Evolutionary conservation across 352 stramenopile genomes (phyloP).

Genomic region (Blastocystis sp.): DNA sequence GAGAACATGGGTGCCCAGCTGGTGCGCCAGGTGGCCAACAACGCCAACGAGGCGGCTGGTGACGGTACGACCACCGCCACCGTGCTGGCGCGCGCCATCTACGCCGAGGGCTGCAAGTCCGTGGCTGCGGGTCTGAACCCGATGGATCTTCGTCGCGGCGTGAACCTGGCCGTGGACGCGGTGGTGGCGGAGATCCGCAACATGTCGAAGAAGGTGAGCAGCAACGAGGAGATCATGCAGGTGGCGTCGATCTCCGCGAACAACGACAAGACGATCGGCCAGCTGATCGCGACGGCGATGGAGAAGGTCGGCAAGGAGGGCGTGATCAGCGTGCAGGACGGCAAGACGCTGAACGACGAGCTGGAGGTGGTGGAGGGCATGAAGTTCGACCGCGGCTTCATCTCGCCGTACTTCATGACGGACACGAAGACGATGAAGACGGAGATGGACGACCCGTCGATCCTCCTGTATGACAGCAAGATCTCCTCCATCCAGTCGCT

Average conservation of each 20-base stretch:
- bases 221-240: slow-evolving; percentile 97
- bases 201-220: slow-evolving; percentile 92
- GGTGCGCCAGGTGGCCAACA: slow-evolving; percentile 86
- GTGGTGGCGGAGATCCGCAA: slow-evolving; percentile 89
- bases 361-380: slow-evolving; percentile 99
- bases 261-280: slow-evolving; percentile 92
- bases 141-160: slow-evolving; percentile 94
- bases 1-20: slow-evolving; percentile 82
- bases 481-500: slow-evolving; percentile 91
- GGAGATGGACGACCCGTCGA: slow-evolving; percentile 96
- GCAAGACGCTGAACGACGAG: slow-evolving; percentile 98
- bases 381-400: slow-evolving; percentile 99
- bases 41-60: slow-evolving; percentile 98
- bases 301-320: slow-evolving; percentile 98
- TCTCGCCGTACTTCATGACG: slow-evolving; percentile 99
- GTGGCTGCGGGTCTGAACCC: slow-evolving; percentile 98
- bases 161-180: slow-evolving; percentile 92
- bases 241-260: slow-evolving; percentile 99
- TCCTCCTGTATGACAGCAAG: slow-evolving; percentile 99
- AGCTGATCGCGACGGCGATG: slow-evolving; percentile 97
- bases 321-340: slow-evolving; percentile 89
- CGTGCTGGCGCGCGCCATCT: slow-evolving; percentile 96
- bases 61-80: slow-evolving; percentile 99
- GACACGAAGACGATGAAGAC: slow-evolving; percentile 97
- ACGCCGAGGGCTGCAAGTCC: slow-evolving; percentile 95